Base-by-base conservation (phyloP, 352 stramenopile genomes). In the Pythium myriotylum region DNA sequence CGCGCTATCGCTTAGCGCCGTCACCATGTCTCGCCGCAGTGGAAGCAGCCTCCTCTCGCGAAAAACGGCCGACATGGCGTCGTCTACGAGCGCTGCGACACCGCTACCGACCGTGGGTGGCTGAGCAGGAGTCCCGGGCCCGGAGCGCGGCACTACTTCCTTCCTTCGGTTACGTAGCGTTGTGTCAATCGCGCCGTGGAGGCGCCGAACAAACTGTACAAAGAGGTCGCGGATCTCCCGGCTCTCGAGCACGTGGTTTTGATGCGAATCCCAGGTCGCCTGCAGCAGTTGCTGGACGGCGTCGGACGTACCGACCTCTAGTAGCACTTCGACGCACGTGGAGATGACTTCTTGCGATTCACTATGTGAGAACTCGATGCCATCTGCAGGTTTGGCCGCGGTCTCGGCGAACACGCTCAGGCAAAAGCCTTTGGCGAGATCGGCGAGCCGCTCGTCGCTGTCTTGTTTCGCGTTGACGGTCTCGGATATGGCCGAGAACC, bases 31-130 rank as follows among this genome's bases (percentile, higher is more conserved):
- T 1, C n/a, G 20, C 23, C 65, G 61, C 37, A 71, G 17, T 13
- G n/a, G 8, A 42, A 42, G 12, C 20, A 74, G 64, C 16, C 20
- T 45, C 8, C 50, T 42, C 20, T 46, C 17, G 29, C 61, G 64
- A 20, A 74, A 72, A 13, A 72, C 59, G 1, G 70, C 13, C 2
- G 68, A 65, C 22, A 79, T 40, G 26, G 74, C 56, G 6, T 79
- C 61, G 19, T 79, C 72, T 54, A 76, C 68, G n/a, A 79, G 55
- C 14, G 43, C 49, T 4, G 61, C 55, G 10, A 79, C 19, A 12
- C 48, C 48, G 29, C 26, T 32, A 47, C 49, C 20, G 32, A 19
- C 14, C 13, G 20, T 3, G 32, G 19, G 43, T 20, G 40, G 35
- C 32, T 41, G 42, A n/a, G n/a, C n/a, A n/a, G n/a, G n/a, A n/a